Conservation (phyloP, 2,329 filamentous ascomycete species). For the Hysterium pulicare region DNA sequence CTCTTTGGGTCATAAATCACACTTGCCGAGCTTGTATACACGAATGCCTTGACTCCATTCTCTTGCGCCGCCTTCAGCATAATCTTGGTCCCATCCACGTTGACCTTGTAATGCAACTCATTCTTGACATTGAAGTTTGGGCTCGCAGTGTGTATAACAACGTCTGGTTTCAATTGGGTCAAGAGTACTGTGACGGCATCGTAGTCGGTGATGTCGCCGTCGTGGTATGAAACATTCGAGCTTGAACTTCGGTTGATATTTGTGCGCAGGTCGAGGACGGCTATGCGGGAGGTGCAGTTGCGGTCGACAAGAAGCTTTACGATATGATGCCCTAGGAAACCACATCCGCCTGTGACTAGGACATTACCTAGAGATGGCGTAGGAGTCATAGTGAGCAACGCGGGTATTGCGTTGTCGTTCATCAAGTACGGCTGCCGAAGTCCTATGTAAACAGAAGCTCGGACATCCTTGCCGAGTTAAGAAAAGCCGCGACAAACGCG, state of each 20-base stretch:
- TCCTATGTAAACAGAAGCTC: no score
- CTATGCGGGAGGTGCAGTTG: constrained; percentile 42
- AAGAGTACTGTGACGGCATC: constrained; percentile 43
- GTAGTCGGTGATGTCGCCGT: constrained; percentile 49
- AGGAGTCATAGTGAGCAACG: neutral
- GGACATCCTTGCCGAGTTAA: no score
- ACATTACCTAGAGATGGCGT: constrained; percentile 42
- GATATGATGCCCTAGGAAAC: constrained; percentile 52
- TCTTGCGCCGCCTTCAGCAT: constrained; percentile 47
- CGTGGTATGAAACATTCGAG: constrained; percentile 46
- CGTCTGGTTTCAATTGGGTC: constrained; percentile 41
- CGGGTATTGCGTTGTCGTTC: no score
- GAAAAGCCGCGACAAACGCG: no score
- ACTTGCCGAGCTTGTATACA: constrained; percentile 52
- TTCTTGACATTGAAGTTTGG: constrained; percentile 39
- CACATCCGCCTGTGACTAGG: constrained; percentile 50
- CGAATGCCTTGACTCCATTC: constrained; percentile 50
- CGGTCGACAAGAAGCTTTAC: constrained; percentile 44
- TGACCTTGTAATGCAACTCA: constrained; percentile 49
- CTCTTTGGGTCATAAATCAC: constrained; percentile 45
- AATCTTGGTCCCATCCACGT: constrained; percentile 50
- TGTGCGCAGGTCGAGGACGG: constrained; percentile 47
- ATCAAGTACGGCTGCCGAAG: no score
- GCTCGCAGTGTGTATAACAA: constrained; percentile 51
- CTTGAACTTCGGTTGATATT: constrained; percentile 38